Percentiles rank a stretch among this genome's conserved stretches.
phyloP scores from a whole-genome alignment of 75 land plant genomes.

The Pinus taeda region DNA sequence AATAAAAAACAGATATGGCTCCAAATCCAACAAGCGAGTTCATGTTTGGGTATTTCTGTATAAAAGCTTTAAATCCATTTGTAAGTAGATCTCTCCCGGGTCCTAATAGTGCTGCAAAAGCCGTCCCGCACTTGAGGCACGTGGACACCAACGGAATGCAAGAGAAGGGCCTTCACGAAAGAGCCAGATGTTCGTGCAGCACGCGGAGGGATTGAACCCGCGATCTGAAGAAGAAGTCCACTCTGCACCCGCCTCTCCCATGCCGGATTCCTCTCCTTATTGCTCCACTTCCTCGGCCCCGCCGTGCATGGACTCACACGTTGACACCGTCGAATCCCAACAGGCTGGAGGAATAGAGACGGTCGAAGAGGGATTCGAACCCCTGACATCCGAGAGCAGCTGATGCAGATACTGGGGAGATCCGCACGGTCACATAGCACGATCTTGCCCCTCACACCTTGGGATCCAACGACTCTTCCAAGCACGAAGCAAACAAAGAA shows the following conservation, averaged over 20 bases:
- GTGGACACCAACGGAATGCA: too few relatives aligned
- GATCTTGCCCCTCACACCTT: too few relatives aligned
- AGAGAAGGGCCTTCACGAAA: too few relatives aligned
- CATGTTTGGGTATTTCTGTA: slow-evolving; percentile 89
- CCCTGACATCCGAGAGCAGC: neutral
- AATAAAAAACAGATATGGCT: slow-evolving; percentile 72
- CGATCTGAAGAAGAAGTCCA: neutral
- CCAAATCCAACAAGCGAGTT: slow-evolving; percentile 98
- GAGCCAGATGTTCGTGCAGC: neutral
- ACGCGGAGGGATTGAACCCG: neutral
- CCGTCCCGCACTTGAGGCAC: too few relatives aligned
- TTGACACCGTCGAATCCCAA: neutral
- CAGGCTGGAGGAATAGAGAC: neutral
- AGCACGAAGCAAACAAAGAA: too few relatives aligned
- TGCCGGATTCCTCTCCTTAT: neutral
- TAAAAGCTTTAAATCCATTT: slow-evolving; percentile 80
- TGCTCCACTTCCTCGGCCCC: slow-evolving; percentile 3
- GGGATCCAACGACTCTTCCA: too few relatives aligned
- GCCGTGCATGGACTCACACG: neutral
- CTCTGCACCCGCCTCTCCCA: slow-evolving; percentile 1
- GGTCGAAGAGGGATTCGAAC: neutral
- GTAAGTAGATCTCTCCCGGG: slow-evolving; percentile 51
- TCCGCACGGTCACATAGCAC: too few relatives aligned
- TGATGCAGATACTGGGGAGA: too few relatives aligned
- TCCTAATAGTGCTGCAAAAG: too few relatives aligned